A percentile compares a stretch with the other conserved stretches of the same genome.
phyloP scores from a whole-genome alignment of 2,329 filamentous ascomycete genomes.

The Monosporascus ibericus region DNA sequence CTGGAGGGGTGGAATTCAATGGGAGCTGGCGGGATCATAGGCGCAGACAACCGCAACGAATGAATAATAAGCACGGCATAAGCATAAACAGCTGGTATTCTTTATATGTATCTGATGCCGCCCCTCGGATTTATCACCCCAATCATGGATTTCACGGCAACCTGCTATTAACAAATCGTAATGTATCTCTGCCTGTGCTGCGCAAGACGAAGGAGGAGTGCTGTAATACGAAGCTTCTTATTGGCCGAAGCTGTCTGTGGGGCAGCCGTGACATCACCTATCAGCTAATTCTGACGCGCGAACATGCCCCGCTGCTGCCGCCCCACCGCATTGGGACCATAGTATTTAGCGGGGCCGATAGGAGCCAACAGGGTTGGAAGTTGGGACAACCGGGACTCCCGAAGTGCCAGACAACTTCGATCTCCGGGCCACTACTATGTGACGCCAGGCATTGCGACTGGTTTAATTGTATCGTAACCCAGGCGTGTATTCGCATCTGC shows the following conservation, averaged over 20 bases:
- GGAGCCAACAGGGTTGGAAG: too few relatives aligned
- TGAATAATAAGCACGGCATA: not conserved
- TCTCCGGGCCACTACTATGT: too few relatives aligned
- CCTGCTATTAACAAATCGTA: conserved; percentile 6
- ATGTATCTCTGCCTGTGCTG: conserved; percentile 2
- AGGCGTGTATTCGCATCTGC: too few relatives aligned
- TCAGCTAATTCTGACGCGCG: too few relatives aligned
- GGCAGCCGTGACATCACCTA: conserved; percentile 19
- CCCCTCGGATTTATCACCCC: not conserved
- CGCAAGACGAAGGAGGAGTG: not conserved
- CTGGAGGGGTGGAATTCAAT: not conserved
- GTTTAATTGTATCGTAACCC: too few relatives aligned
- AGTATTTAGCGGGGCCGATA: too few relatives aligned
- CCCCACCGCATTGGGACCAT: too few relatives aligned
- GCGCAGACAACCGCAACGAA: not conserved
- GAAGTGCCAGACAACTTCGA: too few relatives aligned
- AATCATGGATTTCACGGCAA: not conserved
- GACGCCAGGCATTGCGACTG: too few relatives aligned
- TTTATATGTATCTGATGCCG: not conserved
- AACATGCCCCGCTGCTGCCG: too few relatives aligned
- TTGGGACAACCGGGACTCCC: too few relatives aligned
- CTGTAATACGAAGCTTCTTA: conserved; percentile 22
- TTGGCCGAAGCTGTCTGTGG: conserved; percentile 15
- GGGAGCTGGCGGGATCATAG: not conserved
- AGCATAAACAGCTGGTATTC: not conserved